These are phyloP conservation scores for Talaromyces proteolyticus DNA, from an alignment of 495 filamentous ascomycete genomes.

Conservation along the genomic window DNA sequence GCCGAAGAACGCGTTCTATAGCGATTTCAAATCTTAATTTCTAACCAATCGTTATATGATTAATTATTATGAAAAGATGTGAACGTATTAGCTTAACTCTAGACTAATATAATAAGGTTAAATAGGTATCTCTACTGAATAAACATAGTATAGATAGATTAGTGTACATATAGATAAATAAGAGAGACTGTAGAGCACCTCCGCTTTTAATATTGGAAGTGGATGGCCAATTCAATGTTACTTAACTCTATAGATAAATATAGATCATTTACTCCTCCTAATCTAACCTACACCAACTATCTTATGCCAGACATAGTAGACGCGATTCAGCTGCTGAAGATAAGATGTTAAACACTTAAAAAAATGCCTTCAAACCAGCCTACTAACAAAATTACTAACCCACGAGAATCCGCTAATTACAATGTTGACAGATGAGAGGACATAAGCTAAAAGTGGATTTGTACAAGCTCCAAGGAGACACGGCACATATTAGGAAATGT, in stretches of 20 bases:
- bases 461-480: slow-evolving; percentile 16
- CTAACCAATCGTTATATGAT: slow-evolving; percentile 21
- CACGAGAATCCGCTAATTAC: slow-evolving; percentile 17
- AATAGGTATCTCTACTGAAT: slow-evolving; percentile 27
- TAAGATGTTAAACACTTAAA: slow-evolving; percentile 23
- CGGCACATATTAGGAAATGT: slow-evolving; percentile 16
- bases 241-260: slow-evolving; percentile 12
- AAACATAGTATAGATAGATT: slow-evolving; percentile 3
- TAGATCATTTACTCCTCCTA: slow-evolving; percentile 7
- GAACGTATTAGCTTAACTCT: slow-evolving; percentile 22
- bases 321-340: slow-evolving; percentile 17
- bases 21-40: too few relatives aligned
- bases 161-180: slow-evolving; percentile 20
- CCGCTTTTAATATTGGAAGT: slow-evolving; percentile 24
- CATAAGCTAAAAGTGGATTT: slow-evolving; percentile 8
- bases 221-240: slow-evolving; percentile 24
- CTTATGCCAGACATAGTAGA: slow-evolving; percentile 15
- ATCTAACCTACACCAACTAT: slow-evolving; percentile 13
- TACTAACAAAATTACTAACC: slow-evolving; percentile 23
- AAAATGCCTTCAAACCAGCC: slow-evolving; percentile 22
- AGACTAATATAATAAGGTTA: slow-evolving; percentile 26
- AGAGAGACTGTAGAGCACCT: slow-evolving; percentile 29
- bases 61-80: slow-evolving; percentile 24
- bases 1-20: too few relatives aligned
- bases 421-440: slow-evolving; percentile 15